Evolutionary conservation across 441 rosid genomes (phyloP), one percentile per base, ranked within the genome.

Genomic region (Erodium chrysanthum): DNA sequence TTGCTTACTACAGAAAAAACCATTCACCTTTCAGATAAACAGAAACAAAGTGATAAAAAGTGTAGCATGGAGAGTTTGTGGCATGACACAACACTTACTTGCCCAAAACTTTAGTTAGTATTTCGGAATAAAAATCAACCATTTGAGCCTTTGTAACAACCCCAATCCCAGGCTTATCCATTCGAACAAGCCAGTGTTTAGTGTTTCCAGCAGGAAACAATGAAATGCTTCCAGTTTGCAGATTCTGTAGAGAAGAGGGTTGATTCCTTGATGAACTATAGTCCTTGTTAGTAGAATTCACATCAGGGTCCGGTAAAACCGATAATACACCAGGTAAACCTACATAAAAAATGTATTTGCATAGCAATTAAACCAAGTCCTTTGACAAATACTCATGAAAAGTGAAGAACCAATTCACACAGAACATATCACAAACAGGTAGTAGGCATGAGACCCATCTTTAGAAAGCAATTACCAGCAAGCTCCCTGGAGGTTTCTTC

Each of bases 91-190:
- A 44, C 11, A 77, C 96, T 78, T 75, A 90, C 96, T 83, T 86
- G 67, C 89, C 83, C 74, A 93, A 66, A 76, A 89, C 91, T 77
- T 86, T 87, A 76, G 86, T 78, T 12, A 93, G 74, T 79, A 93
- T 72, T 68, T 79, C 88, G 71, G 83, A 81, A 77, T 85, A 88
- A 65, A 84, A 81, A 78, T 90, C 97, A 78, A 93, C 95, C 97
- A 93, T 90, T 69, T 93, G 96, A 0, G 96, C 96, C 78, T 90
- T 90, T 10, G 98, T 88, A 66, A 87, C 89, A 71, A 88, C 86
- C 22, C 84, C 87, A 63, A 88, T 81, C 18, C 89, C 89, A 4
- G 96, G 97, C 75, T 81, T 89, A 12, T 84, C 85, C 63, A 90
- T 66, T 64, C 77, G 82, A 21, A 93, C 95, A 67, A 87, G 79